Percentiles rank a stretch among this genome's conserved stretches.
phyloP scores from a whole-genome alignment of 2,329 filamentous ascomycete species.

The Sordariomycetes sp. region DNA sequence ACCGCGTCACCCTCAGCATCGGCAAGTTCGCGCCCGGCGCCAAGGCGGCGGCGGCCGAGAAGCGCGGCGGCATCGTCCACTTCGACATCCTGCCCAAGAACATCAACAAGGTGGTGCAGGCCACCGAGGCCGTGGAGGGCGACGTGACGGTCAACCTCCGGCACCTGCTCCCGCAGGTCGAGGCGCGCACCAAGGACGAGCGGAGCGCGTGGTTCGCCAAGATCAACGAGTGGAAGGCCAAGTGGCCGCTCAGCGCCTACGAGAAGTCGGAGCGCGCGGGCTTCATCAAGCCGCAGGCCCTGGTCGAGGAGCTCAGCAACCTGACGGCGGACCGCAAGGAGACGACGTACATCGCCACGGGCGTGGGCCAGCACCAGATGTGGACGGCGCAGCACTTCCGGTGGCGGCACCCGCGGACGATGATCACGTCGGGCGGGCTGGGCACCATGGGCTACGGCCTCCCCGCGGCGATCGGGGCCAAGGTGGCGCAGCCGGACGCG shows the following conservation, averaged over 20 bases:
- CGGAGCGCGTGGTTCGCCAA: slow-evolving; percentile 81
- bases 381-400: slow-evolving; percentile 96
- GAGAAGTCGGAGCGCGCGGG: slow-evolving; percentile 67
- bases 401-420: slow-evolving; percentile 82
- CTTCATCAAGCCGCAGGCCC: slow-evolving; percentile 85
- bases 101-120: slow-evolving; percentile 98
- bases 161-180: slow-evolving; percentile 61
- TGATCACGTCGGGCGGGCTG: slow-evolving; percentile 93
- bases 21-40: slow-evolving; percentile 83
- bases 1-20: slow-evolving; percentile 78
- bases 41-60: slow-evolving; percentile 72
- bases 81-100: slow-evolving; percentile 99
- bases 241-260: slow-evolving; percentile 76
- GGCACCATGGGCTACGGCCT: slow-evolving; percentile 85
- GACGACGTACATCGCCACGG: slow-evolving; percentile 79
- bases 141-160: slow-evolving; percentile 75
- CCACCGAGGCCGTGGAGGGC: slow-evolving; percentile 89
- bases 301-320: slow-evolving; percentile 84
- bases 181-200: slow-evolving; percentile 48
- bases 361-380: slow-evolving; percentile 98
- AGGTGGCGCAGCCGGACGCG: slow-evolving; percentile 66
- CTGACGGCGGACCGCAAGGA: slow-evolving; percentile 73
- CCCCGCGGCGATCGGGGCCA: slow-evolving; percentile 88
- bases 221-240: slow-evolving; percentile 83
- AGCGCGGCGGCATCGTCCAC: slow-evolving; percentile 87